Evolutionary conservation across 345 rosid genomes (phyloP), one percentile per base, ranked within the genome.

Genomic region (Populus deltoides): DNA sequence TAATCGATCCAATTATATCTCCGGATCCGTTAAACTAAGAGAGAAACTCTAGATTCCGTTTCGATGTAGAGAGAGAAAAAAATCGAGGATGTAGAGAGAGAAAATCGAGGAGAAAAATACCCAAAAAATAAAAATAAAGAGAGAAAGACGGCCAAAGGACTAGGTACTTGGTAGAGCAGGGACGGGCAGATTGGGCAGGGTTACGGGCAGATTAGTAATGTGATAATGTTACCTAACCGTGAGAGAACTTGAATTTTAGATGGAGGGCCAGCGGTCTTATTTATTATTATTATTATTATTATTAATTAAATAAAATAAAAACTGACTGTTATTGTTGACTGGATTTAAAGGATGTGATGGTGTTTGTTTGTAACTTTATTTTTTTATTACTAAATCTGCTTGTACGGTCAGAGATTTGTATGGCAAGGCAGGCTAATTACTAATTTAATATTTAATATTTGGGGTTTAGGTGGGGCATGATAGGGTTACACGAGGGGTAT

Each of bases 121-220:
- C 74, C 36, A 72, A n/a, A 33, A 33, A 49, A 77, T 7, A 38
- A 57, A 27, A 15, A 36, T 10, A 6, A 6, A 70, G 61, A 67
- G 72, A 84, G 78, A 24, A 59, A 74, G 82, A 83, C 78, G 78
- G 87, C 75, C 70, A 86, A 84, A 78, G 85, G 41, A 82, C 71
- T 73, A 78, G 78, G 77, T 75, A 73, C 81, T 81, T 79, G 84
- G 83, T 31, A 67, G 85, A 72, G 55, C 74, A 67, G 74, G 41
- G 31, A 39, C 79, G 87, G 91, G 88, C 89, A 87, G 76, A 57
- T 59, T 41, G 90, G 93, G 91, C 80, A 90, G 89, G 65, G 12
- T 3, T 41, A 74, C 81, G 90, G 88, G 89, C 85, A 86, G 51
- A 3, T 0, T 71, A 38, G 51, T 38, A 75, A 57, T 20, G 62